Conservation (phyloP, 2,329 filamentous ascomycete species). For the Fusarium sp. region DNA sequence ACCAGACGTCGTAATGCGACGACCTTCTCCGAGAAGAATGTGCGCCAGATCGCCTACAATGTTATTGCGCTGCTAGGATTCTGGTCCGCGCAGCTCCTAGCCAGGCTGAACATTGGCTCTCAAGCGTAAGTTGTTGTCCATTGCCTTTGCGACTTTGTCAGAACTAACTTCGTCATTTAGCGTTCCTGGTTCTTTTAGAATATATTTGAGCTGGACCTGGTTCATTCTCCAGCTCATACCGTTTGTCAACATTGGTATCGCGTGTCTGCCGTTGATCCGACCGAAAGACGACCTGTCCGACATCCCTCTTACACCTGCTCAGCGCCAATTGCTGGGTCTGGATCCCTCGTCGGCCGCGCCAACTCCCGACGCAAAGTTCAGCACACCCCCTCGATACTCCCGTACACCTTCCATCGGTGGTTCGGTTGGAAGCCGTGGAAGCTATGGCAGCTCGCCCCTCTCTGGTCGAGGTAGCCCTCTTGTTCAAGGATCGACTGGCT, state of each 20-base stretch:
- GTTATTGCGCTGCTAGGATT: slow-evolving; percentile 58
- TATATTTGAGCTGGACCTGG: slow-evolving; percentile 59
- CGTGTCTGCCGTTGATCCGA: slow-evolving; percentile 78
- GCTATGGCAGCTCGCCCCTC: slow-evolving; percentile 68
- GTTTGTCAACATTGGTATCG: slow-evolving; percentile 76
- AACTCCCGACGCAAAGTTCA: slow-evolving; percentile 75
- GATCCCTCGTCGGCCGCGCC: slow-evolving; percentile 71
- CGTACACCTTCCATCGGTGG: slow-evolving; percentile 74
- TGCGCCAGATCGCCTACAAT: slow-evolving; percentile 78
- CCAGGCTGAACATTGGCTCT: slow-evolving; percentile 52
- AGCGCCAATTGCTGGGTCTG: slow-evolving; percentile 86
- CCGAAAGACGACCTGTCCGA: slow-evolving; percentile 83
- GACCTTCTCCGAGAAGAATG: slow-evolving; percentile 81
- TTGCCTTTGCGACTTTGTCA: not conserved
- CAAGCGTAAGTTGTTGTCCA: slow-evolving; percentile 52
- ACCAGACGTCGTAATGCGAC: slow-evolving; percentile 80
- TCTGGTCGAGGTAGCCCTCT: slow-evolving; percentile 66
- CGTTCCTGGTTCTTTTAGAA: slow-evolving; percentile 47
- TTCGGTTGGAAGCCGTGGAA: slow-evolving; percentile 70
- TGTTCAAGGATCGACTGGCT: slow-evolving; percentile 48
- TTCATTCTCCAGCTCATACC: slow-evolving; percentile 66
- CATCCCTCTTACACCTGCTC: slow-evolving; percentile 81
- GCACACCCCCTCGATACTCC: slow-evolving; percentile 88
- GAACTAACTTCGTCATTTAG: slow-evolving; percentile 45
- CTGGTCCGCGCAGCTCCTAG: slow-evolving; percentile 51